Conservation (phyloP, 192 early-diverging fungal species). For the Podila clonocystis region DNA sequence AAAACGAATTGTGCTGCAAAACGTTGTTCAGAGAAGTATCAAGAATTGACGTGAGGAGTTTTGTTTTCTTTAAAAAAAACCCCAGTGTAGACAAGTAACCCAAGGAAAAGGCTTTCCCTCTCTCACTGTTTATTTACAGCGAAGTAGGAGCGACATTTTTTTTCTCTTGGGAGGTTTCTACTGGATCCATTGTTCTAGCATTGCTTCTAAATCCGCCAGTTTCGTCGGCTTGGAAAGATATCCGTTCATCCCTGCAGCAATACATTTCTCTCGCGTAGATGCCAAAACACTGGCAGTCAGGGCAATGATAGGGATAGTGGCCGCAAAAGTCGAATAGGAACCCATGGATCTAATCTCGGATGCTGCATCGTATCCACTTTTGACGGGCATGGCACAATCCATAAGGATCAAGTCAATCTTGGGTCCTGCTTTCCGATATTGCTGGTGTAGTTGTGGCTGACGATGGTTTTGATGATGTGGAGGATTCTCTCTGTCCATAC, state of each 20-base stretch:
- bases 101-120: no score
- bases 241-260: conserved; percentile 59
- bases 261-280: conserved; percentile 57
- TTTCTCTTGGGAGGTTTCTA: background rate
- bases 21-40: no score
- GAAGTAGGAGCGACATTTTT: no score
- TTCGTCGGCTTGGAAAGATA: conserved; percentile 60
- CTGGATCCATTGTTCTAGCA: conserved; percentile 52
- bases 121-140: no score
- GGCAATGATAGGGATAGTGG: conserved; percentile 63
- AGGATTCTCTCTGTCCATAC: conserved; percentile 7
- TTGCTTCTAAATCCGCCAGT: conserved; percentile 49
- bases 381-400: conserved; percentile 71
- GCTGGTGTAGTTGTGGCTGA: background rate
- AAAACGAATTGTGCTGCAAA: no score
- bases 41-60: no score
- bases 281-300: conserved; percentile 65
- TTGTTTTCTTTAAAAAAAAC: no score
- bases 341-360: conserved; percentile 57
- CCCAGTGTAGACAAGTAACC: no score
- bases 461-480: conserved; percentile 1
- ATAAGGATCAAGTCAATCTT: conserved; percentile 58
- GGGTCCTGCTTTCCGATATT: background rate
- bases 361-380: conserved; percentile 69
- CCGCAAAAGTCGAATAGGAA: conserved; percentile 16